A percentile compares a stretch with the other conserved stretches of the same genome.
These are phyloP conservation scores for Hymenoscyphus scutula DNA, from an alignment of 2,329 filamentous ascomycete species.

Conservation along the genomic window DNA sequence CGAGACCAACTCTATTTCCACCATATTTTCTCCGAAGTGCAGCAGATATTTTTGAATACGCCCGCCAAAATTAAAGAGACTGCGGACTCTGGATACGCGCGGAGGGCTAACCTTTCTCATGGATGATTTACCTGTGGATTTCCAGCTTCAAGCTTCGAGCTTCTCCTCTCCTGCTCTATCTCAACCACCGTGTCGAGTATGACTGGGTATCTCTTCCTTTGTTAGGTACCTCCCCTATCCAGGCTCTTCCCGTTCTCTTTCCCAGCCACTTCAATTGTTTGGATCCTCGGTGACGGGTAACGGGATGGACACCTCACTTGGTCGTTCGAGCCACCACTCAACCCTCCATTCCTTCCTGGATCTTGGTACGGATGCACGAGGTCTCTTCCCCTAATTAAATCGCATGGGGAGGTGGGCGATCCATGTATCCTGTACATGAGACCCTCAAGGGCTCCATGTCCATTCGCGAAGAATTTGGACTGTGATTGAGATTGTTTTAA, in stretches of 20 bases:
- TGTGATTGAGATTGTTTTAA: not conserved
- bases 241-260: not conserved
- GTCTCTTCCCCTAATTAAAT: slow-evolving; percentile 29
- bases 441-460: slow-evolving; percentile 9
- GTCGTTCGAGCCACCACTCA: slow-evolving; percentile 8
- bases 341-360: slow-evolving; percentile 14
- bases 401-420: slow-evolving; percentile 16
- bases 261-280: not conserved
- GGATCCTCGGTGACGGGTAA: not conserved
- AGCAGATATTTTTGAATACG: not conserved
- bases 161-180: not conserved
- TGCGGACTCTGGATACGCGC: not conserved
- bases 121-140: not conserved
- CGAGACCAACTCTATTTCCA: not conserved
- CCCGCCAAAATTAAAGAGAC: not conserved
- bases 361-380: slow-evolving; percentile 33
- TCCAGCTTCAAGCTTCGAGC: not conserved
- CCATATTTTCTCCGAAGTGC: not conserved
- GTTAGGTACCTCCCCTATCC: not conserved
- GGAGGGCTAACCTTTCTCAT: not conserved
- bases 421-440: slow-evolving; percentile 25
- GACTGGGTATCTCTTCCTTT: not conserved
- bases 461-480: slow-evolving; percentile 3
- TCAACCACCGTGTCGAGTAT: slow-evolving; percentile 8
- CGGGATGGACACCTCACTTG: slow-evolving; percentile 18